Percentiles rank a stretch among this genome's conserved stretches.
phyloP scores from a whole-genome alignment of 2,329 filamentous ascomycete genomes.

The Talaromyces sp. region DNA sequence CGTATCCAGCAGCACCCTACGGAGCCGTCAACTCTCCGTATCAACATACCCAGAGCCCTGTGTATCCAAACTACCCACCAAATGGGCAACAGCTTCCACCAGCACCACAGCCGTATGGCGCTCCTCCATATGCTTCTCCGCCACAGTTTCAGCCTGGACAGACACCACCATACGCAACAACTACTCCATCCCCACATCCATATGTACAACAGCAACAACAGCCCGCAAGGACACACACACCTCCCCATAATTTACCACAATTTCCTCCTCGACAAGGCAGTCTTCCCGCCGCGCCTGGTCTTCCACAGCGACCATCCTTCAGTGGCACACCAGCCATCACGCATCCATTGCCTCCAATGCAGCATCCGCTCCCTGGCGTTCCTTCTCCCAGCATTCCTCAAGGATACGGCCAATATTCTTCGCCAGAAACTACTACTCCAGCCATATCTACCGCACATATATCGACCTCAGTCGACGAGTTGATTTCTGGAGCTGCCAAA shows the following conservation, averaged over 20 bases:
- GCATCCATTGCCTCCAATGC: conserved; percentile 54
- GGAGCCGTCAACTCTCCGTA: conserved; percentile 39
- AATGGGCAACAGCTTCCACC: conserved; percentile 32
- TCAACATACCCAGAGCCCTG: conserved; percentile 38
- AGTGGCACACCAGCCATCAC: conserved; percentile 50
- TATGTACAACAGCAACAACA: conserved; percentile 41
- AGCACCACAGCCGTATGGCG: conserved; percentile 27
- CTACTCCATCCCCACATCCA: conserved; percentile 37
- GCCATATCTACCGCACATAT: conserved; percentile 23
- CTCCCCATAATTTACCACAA: conserved; percentile 33
- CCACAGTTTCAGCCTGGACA: conserved; percentile 21
- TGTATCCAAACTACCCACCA: conserved; percentile 34
- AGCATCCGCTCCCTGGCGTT: conserved; percentile 45
- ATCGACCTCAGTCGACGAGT: conserved; percentile 46
- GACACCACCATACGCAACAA: conserved; percentile 32
- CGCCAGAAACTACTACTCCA: conserved; percentile 32
- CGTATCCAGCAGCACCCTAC: conserved; percentile 37
- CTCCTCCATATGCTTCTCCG: conserved; percentile 11
- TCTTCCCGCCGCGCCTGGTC: conserved; percentile 51
- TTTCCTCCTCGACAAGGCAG: conserved; percentile 49
- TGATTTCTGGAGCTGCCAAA: conserved; percentile 47
- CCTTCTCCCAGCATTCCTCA: conserved; percentile 25
- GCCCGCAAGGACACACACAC: conserved; percentile 39
- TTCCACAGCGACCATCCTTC: conserved; percentile 58
- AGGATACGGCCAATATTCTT: conserved; percentile 23